Conservation (phyloP, 768 basidiomycete species). For the Coprinopsis strossmayeri region DNA sequence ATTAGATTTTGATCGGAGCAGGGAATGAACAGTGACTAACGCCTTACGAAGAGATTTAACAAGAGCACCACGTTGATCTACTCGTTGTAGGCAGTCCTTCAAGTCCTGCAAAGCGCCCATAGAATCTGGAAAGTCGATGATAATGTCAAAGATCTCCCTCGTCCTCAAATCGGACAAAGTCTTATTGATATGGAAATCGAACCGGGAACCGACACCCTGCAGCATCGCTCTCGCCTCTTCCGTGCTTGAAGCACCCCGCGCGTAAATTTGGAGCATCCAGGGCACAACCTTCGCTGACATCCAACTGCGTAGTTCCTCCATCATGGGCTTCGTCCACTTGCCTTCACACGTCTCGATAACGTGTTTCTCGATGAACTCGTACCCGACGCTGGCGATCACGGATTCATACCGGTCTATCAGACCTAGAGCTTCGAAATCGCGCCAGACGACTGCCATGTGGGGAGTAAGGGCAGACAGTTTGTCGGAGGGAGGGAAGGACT, state of each 20-base stretch:
- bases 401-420: constrained; percentile 80
- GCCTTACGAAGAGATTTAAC: constrained; percentile 74
- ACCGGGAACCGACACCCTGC: constrained; percentile 70
- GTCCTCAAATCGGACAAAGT: constrained; percentile 79
- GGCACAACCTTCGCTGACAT: constrained; percentile 74
- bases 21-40: constrained; percentile 36
- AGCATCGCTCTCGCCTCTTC: constrained; percentile 70
- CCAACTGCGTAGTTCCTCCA: constrained; percentile 62
- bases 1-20: neutral
- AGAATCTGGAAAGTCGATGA: constrained; percentile 90
- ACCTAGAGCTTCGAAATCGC: constrained; percentile 61
- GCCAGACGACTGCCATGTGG: constrained; percentile 35
- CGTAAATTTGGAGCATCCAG: constrained; percentile 83
- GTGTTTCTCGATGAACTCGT: constrained; percentile 76
- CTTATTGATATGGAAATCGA: constrained; percentile 93
- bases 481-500: constrained; percentile 3
- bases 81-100: constrained; percentile 77
- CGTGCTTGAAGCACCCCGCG: constrained; percentile 51
- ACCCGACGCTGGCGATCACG: constrained; percentile 77
- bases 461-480: neutral
- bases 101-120: constrained; percentile 80
- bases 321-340: constrained; percentile 62
- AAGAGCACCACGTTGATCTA: constrained; percentile 72
- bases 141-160: constrained; percentile 91
- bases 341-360: constrained; percentile 60